Conservation (phyloP, 129 eudicot species). For the Arctium minus region DNA sequence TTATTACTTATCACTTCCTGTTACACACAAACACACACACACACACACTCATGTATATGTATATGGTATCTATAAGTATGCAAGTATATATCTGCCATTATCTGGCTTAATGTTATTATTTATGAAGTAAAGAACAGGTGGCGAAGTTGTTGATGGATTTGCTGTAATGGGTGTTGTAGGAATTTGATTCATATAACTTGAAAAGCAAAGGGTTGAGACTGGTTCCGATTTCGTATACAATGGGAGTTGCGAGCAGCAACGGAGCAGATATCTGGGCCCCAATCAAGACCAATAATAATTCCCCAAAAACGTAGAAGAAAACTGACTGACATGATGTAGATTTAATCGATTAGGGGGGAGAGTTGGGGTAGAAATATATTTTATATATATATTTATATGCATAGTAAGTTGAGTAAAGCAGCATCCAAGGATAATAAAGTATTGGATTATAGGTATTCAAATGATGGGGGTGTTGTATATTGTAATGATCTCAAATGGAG, state of each 20-base stretch:
- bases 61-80: no score
- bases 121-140: background rate
- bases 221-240: constrained; percentile 59
- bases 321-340: constrained; percentile 11
- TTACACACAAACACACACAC: background rate
- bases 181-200: constrained; percentile 38
- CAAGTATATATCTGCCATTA: background rate
- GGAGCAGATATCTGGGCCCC: constrained; percentile 99
- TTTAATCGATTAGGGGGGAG: constrained; percentile 16
- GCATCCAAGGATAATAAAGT: constrained; percentile 7
- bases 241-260: constrained; percentile 69
- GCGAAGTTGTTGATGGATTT: background rate
- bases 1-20: background rate
- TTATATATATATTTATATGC: background rate
- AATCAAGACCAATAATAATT: constrained; percentile 45
- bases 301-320: constrained; percentile 29
- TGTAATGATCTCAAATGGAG: background rate
- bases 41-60: no score
- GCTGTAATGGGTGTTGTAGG: constrained; percentile 34
- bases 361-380: constrained; percentile 13
- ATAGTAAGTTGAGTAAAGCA: constrained; percentile 14
- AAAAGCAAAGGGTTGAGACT: constrained; percentile 78
- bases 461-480: background rate
- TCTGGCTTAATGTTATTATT: background rate
- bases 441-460: background rate